phyloP scores from a whole-genome alignment of 1,139 yeast species.

The Hansenula anomala region DNA sequence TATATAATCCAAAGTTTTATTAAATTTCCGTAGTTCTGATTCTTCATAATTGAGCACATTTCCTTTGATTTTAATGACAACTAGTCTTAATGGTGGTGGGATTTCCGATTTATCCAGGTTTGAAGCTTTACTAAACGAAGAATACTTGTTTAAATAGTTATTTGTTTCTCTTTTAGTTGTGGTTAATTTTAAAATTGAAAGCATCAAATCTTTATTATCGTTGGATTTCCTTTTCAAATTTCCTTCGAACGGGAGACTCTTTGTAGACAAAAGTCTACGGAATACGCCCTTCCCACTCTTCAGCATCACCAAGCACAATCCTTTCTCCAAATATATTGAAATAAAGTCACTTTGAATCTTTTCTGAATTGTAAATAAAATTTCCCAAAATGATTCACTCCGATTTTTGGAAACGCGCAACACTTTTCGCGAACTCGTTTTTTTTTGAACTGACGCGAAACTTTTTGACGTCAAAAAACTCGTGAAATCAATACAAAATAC shows the following conservation, averaged over 20 bases:
- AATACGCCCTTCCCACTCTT: not conserved
- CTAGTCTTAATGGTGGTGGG: slow-evolving; percentile 39
- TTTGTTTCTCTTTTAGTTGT: slow-evolving; percentile 75
- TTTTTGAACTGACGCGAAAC: not conserved
- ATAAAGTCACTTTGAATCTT: too few species aligned
- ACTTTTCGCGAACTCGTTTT: too few species aligned
- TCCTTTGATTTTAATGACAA: slow-evolving; percentile 43
- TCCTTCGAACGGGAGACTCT: slow-evolving; percentile 5
- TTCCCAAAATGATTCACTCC: not conserved
- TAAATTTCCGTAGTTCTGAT: slow-evolving; percentile 26
- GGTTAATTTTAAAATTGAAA: slow-evolving; percentile 66
- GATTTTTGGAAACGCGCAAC: not conserved
- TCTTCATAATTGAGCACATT: slow-evolving; percentile 26
- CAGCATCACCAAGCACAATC: not conserved
- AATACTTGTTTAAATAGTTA: slow-evolving; percentile 58
- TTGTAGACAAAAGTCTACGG: not conserved
- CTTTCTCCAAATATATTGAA: too few species aligned
- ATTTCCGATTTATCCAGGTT: not conserved
- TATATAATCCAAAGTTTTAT: slow-evolving; percentile 31
- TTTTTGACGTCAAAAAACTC: too few species aligned
- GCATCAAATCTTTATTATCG: slow-evolving; percentile 48
- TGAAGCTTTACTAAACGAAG: slow-evolving; percentile 25
- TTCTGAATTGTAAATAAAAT: too few species aligned
- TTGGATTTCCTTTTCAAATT: slow-evolving; percentile 20
- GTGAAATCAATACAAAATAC: too few species aligned